phyloP scores from a whole-genome alignment of 2,329 filamentous ascomycete species.

The Alternaria rosae region DNA sequence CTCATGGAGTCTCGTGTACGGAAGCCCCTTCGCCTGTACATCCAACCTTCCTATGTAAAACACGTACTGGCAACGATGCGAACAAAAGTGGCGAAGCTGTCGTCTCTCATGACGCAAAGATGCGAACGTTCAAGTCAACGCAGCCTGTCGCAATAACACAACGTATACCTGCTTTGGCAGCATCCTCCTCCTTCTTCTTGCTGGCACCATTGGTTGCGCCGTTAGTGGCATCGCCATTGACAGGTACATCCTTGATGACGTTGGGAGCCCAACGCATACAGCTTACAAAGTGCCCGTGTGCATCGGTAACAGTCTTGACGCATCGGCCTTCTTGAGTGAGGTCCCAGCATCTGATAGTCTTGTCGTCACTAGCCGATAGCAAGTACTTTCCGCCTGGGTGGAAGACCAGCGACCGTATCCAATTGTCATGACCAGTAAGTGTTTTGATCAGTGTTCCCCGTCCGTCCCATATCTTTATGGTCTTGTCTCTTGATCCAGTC shows the following conservation, averaged over 20 bases:
- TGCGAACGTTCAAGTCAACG: slow-evolving; percentile 79
- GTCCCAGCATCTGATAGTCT: slow-evolving; percentile 93
- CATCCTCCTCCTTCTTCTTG: slow-evolving; percentile 61
- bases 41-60: slow-evolving; percentile 13
- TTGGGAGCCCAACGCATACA: slow-evolving; percentile 88
- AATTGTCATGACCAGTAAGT: slow-evolving; percentile 89
- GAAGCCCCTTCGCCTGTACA: slow-evolving; percentile 13
- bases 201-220: slow-evolving; percentile 53
- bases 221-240: slow-evolving; percentile 53
- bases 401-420: slow-evolving; percentile 85
- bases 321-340: slow-evolving; percentile 88
- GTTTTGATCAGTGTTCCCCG: slow-evolving; percentile 86
- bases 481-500: slow-evolving; percentile 88
- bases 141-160: slow-evolving; percentile 89
- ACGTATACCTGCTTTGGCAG: slow-evolving; percentile 70
- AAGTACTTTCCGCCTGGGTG: slow-evolving; percentile 93
- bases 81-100: background rate
- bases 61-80: slow-evolving; percentile 8
- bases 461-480: slow-evolving; percentile 87
- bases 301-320: slow-evolving; percentile 79
- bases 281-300: slow-evolving; percentile 84
- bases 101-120: slow-evolving; percentile 69
- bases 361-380: slow-evolving; percentile 86
- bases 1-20: slow-evolving; percentile 2
- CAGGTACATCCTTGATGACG: slow-evolving; percentile 66